Conservation (phyloP, 2,329 filamentous ascomycete genomes). For the Paecilomyces sp. region DNA sequence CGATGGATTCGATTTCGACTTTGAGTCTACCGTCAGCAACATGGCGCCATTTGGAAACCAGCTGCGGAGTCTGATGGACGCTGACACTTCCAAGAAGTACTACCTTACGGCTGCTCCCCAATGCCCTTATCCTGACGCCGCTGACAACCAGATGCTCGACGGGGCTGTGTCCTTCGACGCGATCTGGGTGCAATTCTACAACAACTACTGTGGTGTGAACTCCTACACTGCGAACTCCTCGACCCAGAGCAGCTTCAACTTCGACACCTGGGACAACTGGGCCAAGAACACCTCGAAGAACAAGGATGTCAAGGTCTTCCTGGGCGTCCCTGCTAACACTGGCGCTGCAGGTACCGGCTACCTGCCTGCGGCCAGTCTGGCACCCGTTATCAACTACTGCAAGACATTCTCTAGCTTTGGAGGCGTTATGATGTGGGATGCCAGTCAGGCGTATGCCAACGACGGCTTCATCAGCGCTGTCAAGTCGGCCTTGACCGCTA, state of each 20-base stretch:
- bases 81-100: constrained; percentile 45
- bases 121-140: constrained; percentile 58
- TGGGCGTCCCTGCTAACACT: constrained; percentile 53
- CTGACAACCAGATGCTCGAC: constrained; percentile 51
- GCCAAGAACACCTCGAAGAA: constrained; percentile 53
- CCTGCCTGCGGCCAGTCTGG: constrained; percentile 39
- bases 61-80: constrained; percentile 51
- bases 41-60: constrained; percentile 54
- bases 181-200: constrained; percentile 61
- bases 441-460: constrained; percentile 55
- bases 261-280: constrained; percentile 60
- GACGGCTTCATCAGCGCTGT: constrained; percentile 47
- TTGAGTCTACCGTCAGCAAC: constrained; percentile 55
- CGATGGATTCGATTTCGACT: constrained; percentile 73
- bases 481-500: constrained; percentile 4
- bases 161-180: constrained; percentile 52
- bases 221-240: constrained; percentile 41
- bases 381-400: constrained; percentile 46
- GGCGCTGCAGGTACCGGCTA: constrained; percentile 53
- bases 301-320: constrained; percentile 52
- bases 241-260: constrained; percentile 53
- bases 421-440: constrained; percentile 65
- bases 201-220: constrained; percentile 58
- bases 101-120: constrained; percentile 61
- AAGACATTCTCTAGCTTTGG: constrained; percentile 55